Base-by-base conservation (phyloP, 2,329 filamentous ascomycete species). In the Cercospora zeae-maydis region DNA sequence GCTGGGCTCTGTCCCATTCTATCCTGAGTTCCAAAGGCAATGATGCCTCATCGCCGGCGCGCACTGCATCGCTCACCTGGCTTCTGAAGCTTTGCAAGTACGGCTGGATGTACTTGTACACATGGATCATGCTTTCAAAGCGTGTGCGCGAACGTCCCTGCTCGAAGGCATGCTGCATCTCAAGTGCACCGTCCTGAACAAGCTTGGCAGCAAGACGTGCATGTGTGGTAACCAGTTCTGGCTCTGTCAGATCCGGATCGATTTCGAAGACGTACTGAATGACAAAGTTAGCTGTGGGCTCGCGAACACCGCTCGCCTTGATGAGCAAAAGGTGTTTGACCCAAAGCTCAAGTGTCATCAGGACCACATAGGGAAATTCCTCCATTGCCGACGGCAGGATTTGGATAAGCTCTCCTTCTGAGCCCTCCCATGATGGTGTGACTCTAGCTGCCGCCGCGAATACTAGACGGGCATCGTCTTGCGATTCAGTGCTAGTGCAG, bases 351-450 rank as follows among this genome's bases (percentile, higher is more conserved):
- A 65, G 42, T 6, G 62, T 63, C 9, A 14, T 51, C 6, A 67
- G 36, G 27, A 67, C 58, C 14, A 60, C 58, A 13, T 39, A n/a
- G 0, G 66, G 63, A 7, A 62, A 54, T 11, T 59, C 31, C 13
- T 62, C 49, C 39, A 63, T 64, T 8, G 61, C 63, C 11, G 63
- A 60, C 8, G 60, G 53, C 11, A 67, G 19, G 10, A 62, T 58
- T 4, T 51, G 39, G 4, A 66, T 11, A 27, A 69, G 67, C 14
- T 66, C 67, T n/a, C 60, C 60, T 47, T 68, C 66, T 31, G 36
- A 63, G 24, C 63, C 58, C 14, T 64, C 61, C 67, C 67, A 69
- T 33, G 56, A 33, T 11, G 57, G 54, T 3, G 65, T 60, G 1
- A 66, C 54, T 39, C 54, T 65, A 10, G 53, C 56, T 19, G 63